These are phyloP conservation scores for Fusarium sp. DNA, from an alignment of 2,329 filamentous ascomycete genomes.

Conservation along the genomic window DNA sequence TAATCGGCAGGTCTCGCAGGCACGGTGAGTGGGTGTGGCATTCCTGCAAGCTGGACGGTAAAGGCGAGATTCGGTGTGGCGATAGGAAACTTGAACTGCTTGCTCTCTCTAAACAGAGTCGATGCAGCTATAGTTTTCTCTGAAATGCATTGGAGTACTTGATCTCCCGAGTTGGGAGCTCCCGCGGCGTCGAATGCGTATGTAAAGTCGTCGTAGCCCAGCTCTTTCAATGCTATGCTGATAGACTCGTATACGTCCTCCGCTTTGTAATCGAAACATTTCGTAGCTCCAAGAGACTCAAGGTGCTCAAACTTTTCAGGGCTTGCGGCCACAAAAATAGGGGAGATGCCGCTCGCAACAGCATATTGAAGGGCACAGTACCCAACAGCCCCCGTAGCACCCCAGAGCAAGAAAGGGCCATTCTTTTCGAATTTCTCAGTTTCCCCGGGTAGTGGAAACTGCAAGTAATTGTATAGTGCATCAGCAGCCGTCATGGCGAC, in stretches of 20 bases:
- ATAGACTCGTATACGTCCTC: not conserved
- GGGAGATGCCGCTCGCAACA: not conserved
- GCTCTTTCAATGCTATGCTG: not conserved
- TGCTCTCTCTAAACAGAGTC: not conserved
- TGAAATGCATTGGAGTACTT: not conserved
- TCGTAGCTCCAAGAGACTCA: not conserved
- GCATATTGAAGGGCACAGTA: not conserved
- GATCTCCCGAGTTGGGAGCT: not conserved
- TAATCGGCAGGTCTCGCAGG: not conserved
- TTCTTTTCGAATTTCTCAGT: not conserved
- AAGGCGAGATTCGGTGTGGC: not conserved
- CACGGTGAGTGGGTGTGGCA: not conserved
- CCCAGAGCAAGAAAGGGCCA: conserved; percentile 1
- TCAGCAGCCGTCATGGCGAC: conserved; percentile 10
- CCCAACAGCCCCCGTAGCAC: not conserved
- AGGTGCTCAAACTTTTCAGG: not conserved
- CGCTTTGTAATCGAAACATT: not conserved
- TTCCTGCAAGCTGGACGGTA: not conserved
- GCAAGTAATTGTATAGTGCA: not conserved
- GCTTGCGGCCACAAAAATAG: not conserved
- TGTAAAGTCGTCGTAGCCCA: not conserved
- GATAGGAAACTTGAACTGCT: not conserved
- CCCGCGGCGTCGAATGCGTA: conserved; percentile 5
- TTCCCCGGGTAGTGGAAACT: not conserved
- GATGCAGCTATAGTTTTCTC: not conserved